Percentiles rank a stretch among this genome's conserved stretches.
These are phyloP conservation scores for Teunomyces stri DNA, from an alignment of 805 yeast species.

Conservation along the genomic window DNA sequence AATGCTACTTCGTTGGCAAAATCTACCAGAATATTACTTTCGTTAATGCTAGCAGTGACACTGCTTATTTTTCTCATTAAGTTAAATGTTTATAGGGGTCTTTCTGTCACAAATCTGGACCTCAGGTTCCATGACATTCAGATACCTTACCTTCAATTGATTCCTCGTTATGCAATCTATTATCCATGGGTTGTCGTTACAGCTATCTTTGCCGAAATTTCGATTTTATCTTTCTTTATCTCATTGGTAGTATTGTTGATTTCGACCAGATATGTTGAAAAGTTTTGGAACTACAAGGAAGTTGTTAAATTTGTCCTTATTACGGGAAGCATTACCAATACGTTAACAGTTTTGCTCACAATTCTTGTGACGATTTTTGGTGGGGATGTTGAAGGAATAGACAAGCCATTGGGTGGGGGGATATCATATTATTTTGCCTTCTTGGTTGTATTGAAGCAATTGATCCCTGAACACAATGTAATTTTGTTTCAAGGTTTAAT, in stretches of 20 bases:
- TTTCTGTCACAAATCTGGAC: constrained; percentile 13
- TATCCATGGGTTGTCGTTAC: constrained; percentile 66
- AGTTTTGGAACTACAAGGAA: constrained; percentile 50
- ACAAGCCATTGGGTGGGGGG: constrained; percentile 51
- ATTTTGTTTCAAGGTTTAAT: constrained; percentile 44
- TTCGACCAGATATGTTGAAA: constrained; percentile 47
- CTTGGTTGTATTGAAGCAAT: constrained; percentile 54
- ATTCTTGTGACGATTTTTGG: constrained; percentile 35
- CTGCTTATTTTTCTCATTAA: constrained; percentile 42
- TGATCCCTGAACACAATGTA: constrained; percentile 56
- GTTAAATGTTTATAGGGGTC: constrained; percentile 24
- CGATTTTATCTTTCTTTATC: constrained; percentile 43
- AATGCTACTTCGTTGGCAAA: constrained; percentile 30
- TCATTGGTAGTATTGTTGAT: constrained; percentile 36
- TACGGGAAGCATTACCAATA: constrained; percentile 57
- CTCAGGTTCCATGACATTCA: constrained; percentile 37
- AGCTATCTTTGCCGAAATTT: constrained; percentile 63
- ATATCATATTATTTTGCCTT: constrained; percentile 52
- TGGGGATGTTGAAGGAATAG: constrained; percentile 36
- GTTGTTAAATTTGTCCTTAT: constrained; percentile 50
- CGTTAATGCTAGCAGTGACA: constrained; percentile 40
- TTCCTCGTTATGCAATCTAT: constrained; percentile 53
- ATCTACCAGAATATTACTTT: constrained; percentile 46
- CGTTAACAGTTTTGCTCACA: constrained; percentile 46
- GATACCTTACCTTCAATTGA: constrained; percentile 60